These are phyloP conservation scores for Metarhizium rileyi DNA, from an alignment of 2,329 filamentous ascomycete genomes.

Conservation along the genomic window DNA sequence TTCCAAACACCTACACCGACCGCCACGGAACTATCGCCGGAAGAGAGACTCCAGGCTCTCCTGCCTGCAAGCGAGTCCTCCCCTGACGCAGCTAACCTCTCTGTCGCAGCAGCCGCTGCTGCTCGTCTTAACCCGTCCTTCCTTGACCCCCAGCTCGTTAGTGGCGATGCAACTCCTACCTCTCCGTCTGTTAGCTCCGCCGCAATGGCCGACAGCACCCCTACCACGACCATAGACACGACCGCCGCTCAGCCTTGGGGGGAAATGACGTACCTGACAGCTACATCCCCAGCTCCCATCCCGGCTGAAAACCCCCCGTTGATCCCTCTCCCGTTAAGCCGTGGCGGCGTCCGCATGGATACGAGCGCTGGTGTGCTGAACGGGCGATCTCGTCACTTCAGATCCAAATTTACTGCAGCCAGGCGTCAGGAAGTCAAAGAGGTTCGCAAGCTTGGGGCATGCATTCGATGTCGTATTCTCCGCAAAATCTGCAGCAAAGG, in stretches of 20 bases:
- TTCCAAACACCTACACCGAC: constrained; percentile 17
- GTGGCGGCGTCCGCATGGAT: constrained; percentile 46
- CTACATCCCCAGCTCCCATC: constrained; percentile 21
- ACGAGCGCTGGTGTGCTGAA: constrained; percentile 32
- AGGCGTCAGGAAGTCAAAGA: constrained; percentile 57
- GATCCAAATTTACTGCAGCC: constrained; percentile 46
- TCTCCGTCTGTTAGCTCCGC: constrained; percentile 18
- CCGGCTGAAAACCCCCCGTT: constrained; percentile 21
- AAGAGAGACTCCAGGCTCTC: constrained; percentile 42
- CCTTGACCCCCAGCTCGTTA: constrained; percentile 40
- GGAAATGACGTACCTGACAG: constrained; percentile 40
- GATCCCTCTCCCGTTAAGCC: constrained; percentile 19
- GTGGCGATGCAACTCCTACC: constrained; percentile 19
- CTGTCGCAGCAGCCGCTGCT: constrained; percentile 46
- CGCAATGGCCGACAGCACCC: constrained; percentile 11
- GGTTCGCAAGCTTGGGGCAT: constrained; percentile 55
- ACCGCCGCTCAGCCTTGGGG: constrained; percentile 38
- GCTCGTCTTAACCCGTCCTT: constrained; percentile 45
- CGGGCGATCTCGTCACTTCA: constrained; percentile 41
- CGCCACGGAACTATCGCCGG: constrained; percentile 28
- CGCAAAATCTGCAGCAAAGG: constrained; percentile 58
- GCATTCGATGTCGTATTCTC: constrained; percentile 55
- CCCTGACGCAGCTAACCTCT: constrained; percentile 39
- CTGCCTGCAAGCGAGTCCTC: constrained; percentile 26
- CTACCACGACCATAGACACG: constrained; percentile 14